A percentile compares a stretch with the other conserved stretches of the same genome.
Evolutionary conservation across 2,329 filamentous ascomycete genomes (phyloP).

Genomic region (Aureobasidium sp.): DNA sequence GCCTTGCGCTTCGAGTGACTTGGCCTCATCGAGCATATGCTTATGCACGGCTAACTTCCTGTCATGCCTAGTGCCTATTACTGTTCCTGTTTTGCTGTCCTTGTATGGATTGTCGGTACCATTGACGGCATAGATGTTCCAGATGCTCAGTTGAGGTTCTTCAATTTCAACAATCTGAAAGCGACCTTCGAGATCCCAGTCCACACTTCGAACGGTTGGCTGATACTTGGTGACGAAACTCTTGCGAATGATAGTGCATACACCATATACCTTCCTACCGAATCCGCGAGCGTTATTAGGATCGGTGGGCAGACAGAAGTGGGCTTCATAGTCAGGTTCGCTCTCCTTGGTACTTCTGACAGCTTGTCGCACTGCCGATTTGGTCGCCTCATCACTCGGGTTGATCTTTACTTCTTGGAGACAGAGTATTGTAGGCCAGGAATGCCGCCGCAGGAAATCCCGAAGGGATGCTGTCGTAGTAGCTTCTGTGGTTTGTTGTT

Average conservation of each 20-base stretch:
- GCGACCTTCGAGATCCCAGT: constrained; percentile 46
- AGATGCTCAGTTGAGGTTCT: constrained; percentile 33
- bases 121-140: constrained; percentile 48
- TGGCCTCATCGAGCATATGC: constrained; percentile 37
- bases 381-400: constrained; percentile 29
- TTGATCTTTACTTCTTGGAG: constrained; percentile 44
- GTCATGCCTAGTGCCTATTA: constrained; percentile 41
- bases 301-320: constrained; percentile 42
- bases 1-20: constrained; percentile 31
- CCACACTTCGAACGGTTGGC: constrained; percentile 29
- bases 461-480: constrained; percentile 26
- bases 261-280: constrained; percentile 44
- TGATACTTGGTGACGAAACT: constrained; percentile 30
- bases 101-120: constrained; percentile 41
- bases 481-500: not conserved
- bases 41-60: constrained; percentile 42
- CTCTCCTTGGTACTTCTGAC: constrained; percentile 20
- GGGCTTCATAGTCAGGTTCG: constrained; percentile 33
- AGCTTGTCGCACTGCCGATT: constrained; percentile 31
- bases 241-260: constrained; percentile 40
- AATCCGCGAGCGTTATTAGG: constrained; percentile 42
- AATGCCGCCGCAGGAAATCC: constrained; percentile 35
- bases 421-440: constrained; percentile 37
- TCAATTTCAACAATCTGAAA: constrained; percentile 38
- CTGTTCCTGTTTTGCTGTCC: constrained; percentile 32